Percentiles rank a stretch among this genome's conserved stretches.
Evolutionary conservation across 257 asterid genomes (phyloP).

Genomic region (Ophiorrhiza pumila): DNA sequence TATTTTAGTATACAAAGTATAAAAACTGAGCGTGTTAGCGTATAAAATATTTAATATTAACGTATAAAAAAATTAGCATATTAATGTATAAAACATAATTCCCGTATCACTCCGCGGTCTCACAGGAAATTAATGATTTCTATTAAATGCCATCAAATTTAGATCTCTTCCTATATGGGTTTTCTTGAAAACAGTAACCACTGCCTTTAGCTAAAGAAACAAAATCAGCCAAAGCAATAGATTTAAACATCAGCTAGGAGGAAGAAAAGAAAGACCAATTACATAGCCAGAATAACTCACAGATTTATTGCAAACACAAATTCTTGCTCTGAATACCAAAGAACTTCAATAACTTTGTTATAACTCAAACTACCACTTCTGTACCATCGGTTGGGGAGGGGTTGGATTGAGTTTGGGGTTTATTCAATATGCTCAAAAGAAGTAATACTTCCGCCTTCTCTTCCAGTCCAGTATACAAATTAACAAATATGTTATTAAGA

Average conservation of each 20-base stretch:
- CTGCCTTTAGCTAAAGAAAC: not conserved
- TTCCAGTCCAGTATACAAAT: not conserved
- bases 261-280: not conserved
- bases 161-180: no score
- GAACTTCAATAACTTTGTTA: not conserved
- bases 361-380: not conserved
- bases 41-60: no score
- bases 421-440: not conserved
- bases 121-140: no score
- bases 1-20: no score
- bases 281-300: not conserved
- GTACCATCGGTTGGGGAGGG: constrained; percentile 4
- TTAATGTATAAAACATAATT: no score
- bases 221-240: not conserved
- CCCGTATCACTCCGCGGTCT: no score
- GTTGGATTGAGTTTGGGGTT: not conserved
- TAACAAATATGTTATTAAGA: not conserved
- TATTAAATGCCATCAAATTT: no score
- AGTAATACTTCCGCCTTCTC: not conserved
- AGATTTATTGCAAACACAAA: not conserved
- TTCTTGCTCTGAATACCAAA: not conserved
- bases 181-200: no score
- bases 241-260: not conserved
- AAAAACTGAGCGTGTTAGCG: no score
- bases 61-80: no score